Base-by-base conservation (phyloP, 805 yeast genomes). In the Soucietia sequanensis region DNA sequence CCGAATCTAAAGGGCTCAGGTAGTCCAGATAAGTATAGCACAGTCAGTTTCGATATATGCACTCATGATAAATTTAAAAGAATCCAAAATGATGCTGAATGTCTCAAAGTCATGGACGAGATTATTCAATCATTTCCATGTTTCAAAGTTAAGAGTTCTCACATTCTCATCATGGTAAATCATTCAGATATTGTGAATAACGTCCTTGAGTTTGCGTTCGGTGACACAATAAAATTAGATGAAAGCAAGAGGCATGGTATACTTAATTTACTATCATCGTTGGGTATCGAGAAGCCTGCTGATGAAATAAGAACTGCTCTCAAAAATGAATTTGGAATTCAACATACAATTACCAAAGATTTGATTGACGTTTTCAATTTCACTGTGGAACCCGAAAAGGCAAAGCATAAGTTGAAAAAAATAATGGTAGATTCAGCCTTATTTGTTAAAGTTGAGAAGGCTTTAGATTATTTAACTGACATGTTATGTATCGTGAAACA, bases 31-130 rank as follows among this genome's bases (percentile, higher is more conserved):
- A 79, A 76, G 47, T 89, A 81, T 54, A 78, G 83, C 20, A 95
- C 95, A 39, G 78, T 88, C 25, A 95, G 84, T 49, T 90, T 91
- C 59, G 98, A 93, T 58, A 81, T 89, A 16, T 67, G 84, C 2
- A 68, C 84, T 0, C 65, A 68, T n/a, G 72, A 66, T 22, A 37
- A 47, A 2, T 48, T 70, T 1, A 45, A 61, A 1, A 76, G 75
- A 29, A 64, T 78, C 2, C 72, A 75, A 29, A 74, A 83, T 44
- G 98, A 93, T 54, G 96, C 97, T 0, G 99, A 93, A 52, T 78
- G 91, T 39, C 66, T 93, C 30, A 84, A 84, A 44, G 85, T 88
- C 1, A 70, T 87, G 23, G 90, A 84, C 50, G 96, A 90, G 46
- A 69, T 89, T 4, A 56, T 86, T 2, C 55, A 68, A 0, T 56